Conservation (phyloP, 225 moss, liverwort and hornwort genomes). For the Thuidium tamariscinum region DNA sequence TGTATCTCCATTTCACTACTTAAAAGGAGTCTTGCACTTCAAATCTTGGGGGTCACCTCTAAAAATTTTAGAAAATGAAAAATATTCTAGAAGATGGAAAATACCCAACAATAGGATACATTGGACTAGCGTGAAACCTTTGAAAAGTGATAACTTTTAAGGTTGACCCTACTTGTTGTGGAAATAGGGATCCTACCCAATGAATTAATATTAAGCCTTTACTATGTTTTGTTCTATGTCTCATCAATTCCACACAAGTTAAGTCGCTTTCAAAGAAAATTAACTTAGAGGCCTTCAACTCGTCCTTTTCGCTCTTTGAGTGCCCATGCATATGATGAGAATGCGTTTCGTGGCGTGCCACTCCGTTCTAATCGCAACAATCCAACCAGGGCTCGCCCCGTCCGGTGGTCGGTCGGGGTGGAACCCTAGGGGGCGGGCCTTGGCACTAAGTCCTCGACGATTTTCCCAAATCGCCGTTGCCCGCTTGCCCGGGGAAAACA, state of each 20-base stretch:
- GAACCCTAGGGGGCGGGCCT: conserved; percentile 10
- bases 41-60: neutral
- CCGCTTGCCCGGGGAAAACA: no score
- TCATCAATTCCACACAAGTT: neutral
- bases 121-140: rapidly evolving
- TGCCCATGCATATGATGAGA: neutral
- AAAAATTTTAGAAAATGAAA: neutral
- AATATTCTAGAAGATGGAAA: no score
- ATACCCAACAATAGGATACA: neutral
- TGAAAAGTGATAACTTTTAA: neutral
- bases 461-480: no score
- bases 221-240: neutral
- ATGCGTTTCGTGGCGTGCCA: neutral
- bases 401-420: neutral
- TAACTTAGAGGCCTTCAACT: no score
- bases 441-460: no score
- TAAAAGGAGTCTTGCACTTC: rapidly evolving
- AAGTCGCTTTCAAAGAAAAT: no score
- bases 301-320: neutral
- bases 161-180: neutral
- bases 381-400: neutral
- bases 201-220: neutral
- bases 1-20: neutral
- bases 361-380: neutral
- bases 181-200: neutral